Percentiles rank a stretch among this genome's conserved stretches.
phyloP scores from a whole-genome alignment of 495 filamentous ascomycete genomes.

The Annulohypoxylon moriforme region DNA sequence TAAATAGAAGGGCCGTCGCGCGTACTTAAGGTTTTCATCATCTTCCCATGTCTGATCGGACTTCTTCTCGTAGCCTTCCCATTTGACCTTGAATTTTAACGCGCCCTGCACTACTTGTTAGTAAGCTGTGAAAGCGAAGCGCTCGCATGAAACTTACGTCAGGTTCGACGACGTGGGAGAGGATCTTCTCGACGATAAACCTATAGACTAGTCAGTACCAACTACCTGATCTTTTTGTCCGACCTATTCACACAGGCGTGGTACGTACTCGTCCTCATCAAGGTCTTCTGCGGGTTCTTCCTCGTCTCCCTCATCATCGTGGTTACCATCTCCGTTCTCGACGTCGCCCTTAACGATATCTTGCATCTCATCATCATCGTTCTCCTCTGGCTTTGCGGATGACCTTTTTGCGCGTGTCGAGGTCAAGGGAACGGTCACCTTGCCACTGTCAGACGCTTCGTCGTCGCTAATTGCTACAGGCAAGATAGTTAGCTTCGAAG shows the following conservation, averaged over 20 bases:
- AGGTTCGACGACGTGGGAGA: conserved; percentile 61
- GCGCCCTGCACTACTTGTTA: conserved; percentile 47
- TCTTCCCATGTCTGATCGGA: conserved; percentile 70
- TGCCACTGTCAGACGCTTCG: conserved; percentile 51
- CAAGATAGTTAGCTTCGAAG: conserved; percentile 3
- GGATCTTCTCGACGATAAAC: conserved; percentile 69
- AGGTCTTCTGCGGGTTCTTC: conserved; percentile 53
- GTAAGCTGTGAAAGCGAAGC: not conserved
- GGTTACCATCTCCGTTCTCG: conserved; percentile 46
- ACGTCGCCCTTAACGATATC: conserved; percentile 27
- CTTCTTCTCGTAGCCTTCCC: conserved; percentile 71
- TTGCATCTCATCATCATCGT: conserved; percentile 28
- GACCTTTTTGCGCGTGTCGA: conserved; percentile 40
- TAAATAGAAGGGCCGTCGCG: not conserved
- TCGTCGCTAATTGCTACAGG: conserved; percentile 54
- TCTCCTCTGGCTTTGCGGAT: not conserved
- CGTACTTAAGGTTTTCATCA: conserved; percentile 66
- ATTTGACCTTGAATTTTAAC: conserved; percentile 66
- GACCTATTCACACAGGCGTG: conserved; percentile 4
- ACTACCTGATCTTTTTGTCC: not conserved
- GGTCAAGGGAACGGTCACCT: conserved; percentile 33
- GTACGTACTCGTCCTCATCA: conserved; percentile 58
- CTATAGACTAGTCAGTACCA: conserved; percentile 42
- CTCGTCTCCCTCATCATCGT: conserved; percentile 46
- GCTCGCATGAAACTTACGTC: conserved; percentile 51